Evolutionary conservation across 768 basidiomycete genomes (phyloP).

Genomic region (Lactarius deliciosus): DNA sequence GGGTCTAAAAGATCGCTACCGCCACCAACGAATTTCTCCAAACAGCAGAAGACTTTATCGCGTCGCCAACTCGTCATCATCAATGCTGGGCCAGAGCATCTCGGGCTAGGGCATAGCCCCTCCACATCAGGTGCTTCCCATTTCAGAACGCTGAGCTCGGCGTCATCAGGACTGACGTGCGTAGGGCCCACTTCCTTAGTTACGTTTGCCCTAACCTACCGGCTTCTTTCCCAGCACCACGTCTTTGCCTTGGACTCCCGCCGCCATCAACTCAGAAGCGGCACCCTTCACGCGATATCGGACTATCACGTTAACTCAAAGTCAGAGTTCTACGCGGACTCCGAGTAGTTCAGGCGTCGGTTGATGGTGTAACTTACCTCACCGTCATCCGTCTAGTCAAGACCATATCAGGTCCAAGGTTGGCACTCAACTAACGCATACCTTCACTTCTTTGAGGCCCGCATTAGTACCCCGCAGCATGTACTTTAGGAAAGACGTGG

Average conservation of each 20-base stretch:
- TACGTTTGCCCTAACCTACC: neutral
- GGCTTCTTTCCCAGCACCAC: constrained; percentile 31
- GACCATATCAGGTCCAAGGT: too few relatives aligned
- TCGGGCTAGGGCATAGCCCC: constrained; percentile 44
- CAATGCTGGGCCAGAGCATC: constrained; percentile 65
- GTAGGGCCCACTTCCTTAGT: neutral
- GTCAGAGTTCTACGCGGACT: neutral
- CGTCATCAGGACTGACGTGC: neutral
- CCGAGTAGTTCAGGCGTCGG: constrained; percentile 56
- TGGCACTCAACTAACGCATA: too few relatives aligned
- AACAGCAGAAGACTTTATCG: constrained; percentile 78
- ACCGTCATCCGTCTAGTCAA: too few relatives aligned
- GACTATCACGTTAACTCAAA: too few relatives aligned
- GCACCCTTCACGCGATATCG: constrained; percentile 41
- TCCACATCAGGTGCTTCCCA: neutral
- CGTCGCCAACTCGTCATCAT: constrained; percentile 81
- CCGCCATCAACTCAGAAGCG: constrained; percentile 32
- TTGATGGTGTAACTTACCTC: constrained; percentile 50
- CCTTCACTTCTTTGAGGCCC: too few relatives aligned
- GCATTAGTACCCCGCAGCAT: too few relatives aligned
- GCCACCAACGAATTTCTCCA: constrained; percentile 73
- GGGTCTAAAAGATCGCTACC: constrained; percentile 69
- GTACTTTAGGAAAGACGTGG: too few relatives aligned
- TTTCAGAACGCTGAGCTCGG: neutral
- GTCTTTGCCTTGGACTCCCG: neutral